Evolutionary conservation across 352 stramenopile species (phyloP), one percentile per base, ranked within the genome.

Genomic region (Phytopythium aichiense): DNA sequence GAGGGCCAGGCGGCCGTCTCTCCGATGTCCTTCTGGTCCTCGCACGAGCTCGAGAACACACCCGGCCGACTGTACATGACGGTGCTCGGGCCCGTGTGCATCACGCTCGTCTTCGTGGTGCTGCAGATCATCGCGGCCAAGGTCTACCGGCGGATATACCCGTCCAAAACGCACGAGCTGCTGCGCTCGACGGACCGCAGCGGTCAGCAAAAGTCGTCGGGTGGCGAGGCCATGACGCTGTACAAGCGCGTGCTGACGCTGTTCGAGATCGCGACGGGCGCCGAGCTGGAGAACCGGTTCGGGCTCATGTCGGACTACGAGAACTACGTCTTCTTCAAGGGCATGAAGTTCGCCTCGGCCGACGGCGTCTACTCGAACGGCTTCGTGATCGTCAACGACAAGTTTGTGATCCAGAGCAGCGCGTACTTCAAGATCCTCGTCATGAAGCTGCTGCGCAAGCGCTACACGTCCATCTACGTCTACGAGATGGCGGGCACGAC

Each of bases 261-360:
- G 33, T 74, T 74, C 35, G 64, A 74, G 51, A 68, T 72, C 50
- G 68, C 68, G 2, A 69, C 68, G 1, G 64, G 68, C 13, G 58
- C 56, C 4, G 53, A 61, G 30, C 65, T 74, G 25, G 58, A 64
- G 45, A 64, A 64, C 50, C 40, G 69, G 38, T 68, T 73, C 23
- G 76, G 76, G 8, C 51, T 84, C 8, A 67, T 84, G 35, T 84
- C 64, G 0, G 64, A 76, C 22, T 84, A 76, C 55, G 71, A 76
- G 51, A 78, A 81, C 51, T 78, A 74, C 58, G 62, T 64, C 7
- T 52, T 69, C 65, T 65, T 76, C 59, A 71, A 73, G 45, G 68
- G 72, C 28, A 52, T 79, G 28, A 66, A 64, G 60, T 79, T 72
- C 53, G 72, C 68, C 11, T 74, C 72, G 4, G 68, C 72, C 7